phyloP scores from a whole-genome alignment of 2,329 filamentous ascomycete species.

The Fusarium lyarnte region DNA sequence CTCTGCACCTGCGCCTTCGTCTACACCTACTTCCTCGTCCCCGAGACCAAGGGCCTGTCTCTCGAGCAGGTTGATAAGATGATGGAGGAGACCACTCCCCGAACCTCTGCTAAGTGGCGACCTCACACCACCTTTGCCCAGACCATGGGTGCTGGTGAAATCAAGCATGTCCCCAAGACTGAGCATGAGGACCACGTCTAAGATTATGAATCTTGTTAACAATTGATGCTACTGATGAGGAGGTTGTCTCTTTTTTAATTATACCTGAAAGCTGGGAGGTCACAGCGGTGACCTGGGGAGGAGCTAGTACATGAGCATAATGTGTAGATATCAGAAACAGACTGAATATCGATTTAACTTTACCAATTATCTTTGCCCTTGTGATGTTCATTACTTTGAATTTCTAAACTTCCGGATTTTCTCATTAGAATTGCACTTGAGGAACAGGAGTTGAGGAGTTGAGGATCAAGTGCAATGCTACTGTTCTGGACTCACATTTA shows the following conservation, averaged over 20 bases:
- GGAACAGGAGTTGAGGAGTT: too few relatives aligned
- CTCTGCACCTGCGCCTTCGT: slow-evolving; percentile 68
- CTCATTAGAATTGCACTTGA: too few relatives aligned
- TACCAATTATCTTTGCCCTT: neutral
- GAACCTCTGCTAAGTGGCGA: slow-evolving; percentile 80
- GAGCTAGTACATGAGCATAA: slow-evolving; percentile 32
- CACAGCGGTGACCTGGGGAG: neutral
- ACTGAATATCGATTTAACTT: slow-evolving; percentile 25
- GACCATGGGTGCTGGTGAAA: slow-evolving; percentile 47
- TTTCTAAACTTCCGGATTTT: too few relatives aligned
- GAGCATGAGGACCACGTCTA: slow-evolving; percentile 48
- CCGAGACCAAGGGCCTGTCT: slow-evolving; percentile 79
- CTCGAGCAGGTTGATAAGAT: slow-evolving; percentile 86
- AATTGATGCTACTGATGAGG: slow-evolving; percentile 2
- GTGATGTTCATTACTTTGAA: neutral
- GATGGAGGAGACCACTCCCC: slow-evolving; percentile 85
- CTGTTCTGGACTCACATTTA: neutral
- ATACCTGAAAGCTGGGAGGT: slow-evolving; percentile 15
- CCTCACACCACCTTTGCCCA: slow-evolving; percentile 75
- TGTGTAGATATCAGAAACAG: slow-evolving; percentile 38
- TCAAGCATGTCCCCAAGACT: slow-evolving; percentile 41
- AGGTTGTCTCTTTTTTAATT: slow-evolving; percentile 12
- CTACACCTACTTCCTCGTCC: slow-evolving; percentile 79
- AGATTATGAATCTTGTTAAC: neutral
- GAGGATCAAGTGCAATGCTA: too few relatives aligned